Base-by-base conservation (phyloP, 306 rosid genomes). In the Prunus padus region DNA sequence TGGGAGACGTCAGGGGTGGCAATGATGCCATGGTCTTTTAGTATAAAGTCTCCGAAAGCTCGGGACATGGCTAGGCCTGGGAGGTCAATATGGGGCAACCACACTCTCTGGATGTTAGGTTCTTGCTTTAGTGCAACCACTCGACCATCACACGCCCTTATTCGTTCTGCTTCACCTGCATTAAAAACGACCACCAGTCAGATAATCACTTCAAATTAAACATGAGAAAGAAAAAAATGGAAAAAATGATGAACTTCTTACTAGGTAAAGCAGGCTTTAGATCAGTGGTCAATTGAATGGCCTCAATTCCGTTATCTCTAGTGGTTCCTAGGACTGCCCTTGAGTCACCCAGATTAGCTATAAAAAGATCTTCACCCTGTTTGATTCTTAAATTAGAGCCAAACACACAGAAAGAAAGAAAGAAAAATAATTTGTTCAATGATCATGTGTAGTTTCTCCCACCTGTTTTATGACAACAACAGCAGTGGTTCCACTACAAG, bases 11-110 rank as follows among this genome's bases (percentile, higher is more conserved):
- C 87, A 3, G 97, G 97, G 60, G 57, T 46, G 75, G 89, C 87
- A 67, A 83, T 92, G 68, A 92, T 64, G 78, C 97, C 96, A 22
- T 88, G 70, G 45, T 90, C 84, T 73, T 92, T 92, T 55, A 92
- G 91, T n/a, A 86, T 3, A 40, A 87, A 90, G 74, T 92, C 97
- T 37, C 97, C 97, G 11, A 92, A 86, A 79, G 96, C 87, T 64
- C 93, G 77, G 11, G 97, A 92, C 96, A 90, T 90, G 84, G 96
- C 98, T 44, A 93, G 81, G 52, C 96, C 96, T 9, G 93, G 95
- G 19, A 69, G 22, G 62, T 82, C 87, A 30, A 80, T 80, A 4
- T 76, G 22, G 0, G 96, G 94, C 47, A 87, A 49, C 94, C 96
- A 92, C 33, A 90, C 91, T 76, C 94, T 55, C 30, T 87, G 89